Percentiles rank a stretch among this genome's conserved stretches.
These are phyloP conservation scores for Plasmodium malariae DNA, from an alignment of 169 alveolate genomes.

Conservation along the genomic window DNA sequence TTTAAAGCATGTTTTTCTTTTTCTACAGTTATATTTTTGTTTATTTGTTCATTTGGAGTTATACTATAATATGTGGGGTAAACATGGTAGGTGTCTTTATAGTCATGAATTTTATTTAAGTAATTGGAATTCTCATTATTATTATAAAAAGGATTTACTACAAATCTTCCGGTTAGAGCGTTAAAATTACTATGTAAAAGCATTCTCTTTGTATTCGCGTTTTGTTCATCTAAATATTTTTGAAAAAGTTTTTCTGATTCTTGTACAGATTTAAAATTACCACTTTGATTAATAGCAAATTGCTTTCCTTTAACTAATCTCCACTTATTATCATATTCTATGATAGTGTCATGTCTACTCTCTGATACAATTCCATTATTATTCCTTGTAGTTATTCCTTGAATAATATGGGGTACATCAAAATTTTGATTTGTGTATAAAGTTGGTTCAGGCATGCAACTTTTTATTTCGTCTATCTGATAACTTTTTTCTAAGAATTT, in stretches of 20 bases:
- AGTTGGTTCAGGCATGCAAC: constrained; percentile 45
- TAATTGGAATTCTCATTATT: constrained; percentile 6
- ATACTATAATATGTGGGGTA: constrained; percentile 36
- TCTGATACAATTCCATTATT: constrained; percentile 64
- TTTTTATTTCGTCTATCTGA: constrained; percentile 35
- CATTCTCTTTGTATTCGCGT: constrained; percentile 52
- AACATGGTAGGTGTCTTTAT: constrained; percentile 20
- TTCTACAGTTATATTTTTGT: not conserved
- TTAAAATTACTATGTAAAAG: constrained; percentile 38
- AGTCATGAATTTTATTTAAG: constrained; percentile 14
- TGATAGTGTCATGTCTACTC: constrained; percentile 68
- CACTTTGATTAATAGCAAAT: constrained; percentile 52
- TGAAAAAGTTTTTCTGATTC: constrained; percentile 47
- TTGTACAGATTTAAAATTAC: constrained; percentile 40
- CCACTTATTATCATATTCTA: constrained; percentile 74
- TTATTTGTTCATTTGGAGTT: not conserved
- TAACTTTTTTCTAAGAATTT: constrained; percentile 31
- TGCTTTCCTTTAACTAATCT: constrained; percentile 59
- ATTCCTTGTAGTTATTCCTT: constrained; percentile 60
- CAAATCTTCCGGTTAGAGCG: constrained; percentile 55
- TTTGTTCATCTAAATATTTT: constrained; percentile 55
- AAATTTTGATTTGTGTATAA: constrained; percentile 32
- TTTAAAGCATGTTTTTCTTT: not conserved
- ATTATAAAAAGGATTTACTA: constrained; percentile 24
- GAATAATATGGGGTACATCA: constrained; percentile 64